Evolutionary conservation across 148 eudicot genomes (phyloP).

Genomic region (Fallopia convolvulus): DNA sequence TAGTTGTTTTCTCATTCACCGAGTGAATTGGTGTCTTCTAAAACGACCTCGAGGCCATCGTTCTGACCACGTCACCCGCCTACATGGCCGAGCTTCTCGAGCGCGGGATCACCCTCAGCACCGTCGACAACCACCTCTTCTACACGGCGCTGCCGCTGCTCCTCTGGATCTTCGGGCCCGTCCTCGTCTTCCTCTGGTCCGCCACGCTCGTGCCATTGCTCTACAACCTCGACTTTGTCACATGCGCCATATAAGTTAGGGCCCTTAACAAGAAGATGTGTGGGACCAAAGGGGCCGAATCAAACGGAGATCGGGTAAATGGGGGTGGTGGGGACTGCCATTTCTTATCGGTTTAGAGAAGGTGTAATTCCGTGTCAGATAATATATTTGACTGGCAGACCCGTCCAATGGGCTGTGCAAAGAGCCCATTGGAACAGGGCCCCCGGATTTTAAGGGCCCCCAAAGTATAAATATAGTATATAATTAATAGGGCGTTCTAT

Average conservation of each 20-base stretch:
- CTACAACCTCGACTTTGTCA: constrained; percentile 45
- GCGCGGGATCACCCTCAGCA: constrained; percentile 39
- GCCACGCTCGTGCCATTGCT: constrained; percentile 43
- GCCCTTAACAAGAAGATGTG: background rate
- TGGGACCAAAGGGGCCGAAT: background rate
- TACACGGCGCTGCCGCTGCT: constrained; percentile 43
- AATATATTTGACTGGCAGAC: background rate
- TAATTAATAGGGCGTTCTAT: too few species aligned
- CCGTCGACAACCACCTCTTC: constrained; percentile 47
- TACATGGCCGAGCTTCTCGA: constrained; percentile 48
- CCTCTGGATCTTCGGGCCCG: constrained; percentile 72
- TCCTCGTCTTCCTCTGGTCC: constrained; percentile 46
- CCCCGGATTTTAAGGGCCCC: too few species aligned
- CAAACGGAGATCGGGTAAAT: background rate
- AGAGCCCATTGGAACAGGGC: too few species aligned
- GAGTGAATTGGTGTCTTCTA: too few species aligned
- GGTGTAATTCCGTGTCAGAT: constrained; percentile 1
- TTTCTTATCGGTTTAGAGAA: background rate
- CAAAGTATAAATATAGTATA: too few species aligned
- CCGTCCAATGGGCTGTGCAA: too few species aligned
- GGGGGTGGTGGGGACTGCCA: background rate
- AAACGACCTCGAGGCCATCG: too few species aligned
- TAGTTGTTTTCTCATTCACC: too few species aligned
- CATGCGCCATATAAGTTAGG: background rate
- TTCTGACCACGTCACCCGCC: constrained; percentile 15